phyloP scores from a whole-genome alignment of 1,139 yeast genomes.

The Candida sp. region DNA sequence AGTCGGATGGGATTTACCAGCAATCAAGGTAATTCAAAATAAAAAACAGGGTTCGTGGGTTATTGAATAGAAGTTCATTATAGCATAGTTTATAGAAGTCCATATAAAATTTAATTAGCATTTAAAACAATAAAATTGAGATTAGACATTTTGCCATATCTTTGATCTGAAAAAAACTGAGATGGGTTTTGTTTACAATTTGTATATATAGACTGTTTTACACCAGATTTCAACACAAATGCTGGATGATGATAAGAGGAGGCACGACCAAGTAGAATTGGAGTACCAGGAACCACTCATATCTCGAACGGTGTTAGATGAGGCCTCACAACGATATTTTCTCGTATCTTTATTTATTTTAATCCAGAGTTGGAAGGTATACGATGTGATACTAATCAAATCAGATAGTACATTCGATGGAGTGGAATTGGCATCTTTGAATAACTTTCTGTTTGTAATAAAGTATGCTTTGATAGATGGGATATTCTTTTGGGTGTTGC shows the following conservation, averaged over 20 bases:
- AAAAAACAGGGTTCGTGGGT: slow-evolving; percentile 64
- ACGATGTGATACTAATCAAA: slow-evolving; percentile 56
- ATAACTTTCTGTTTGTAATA: slow-evolving; percentile 56
- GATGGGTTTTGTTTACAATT: neutral
- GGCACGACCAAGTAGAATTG: slow-evolving; percentile 11
- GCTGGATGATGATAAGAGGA: neutral
- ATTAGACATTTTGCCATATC: too few species aligned
- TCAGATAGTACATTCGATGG: slow-evolving; percentile 18
- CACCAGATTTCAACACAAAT: neutral
- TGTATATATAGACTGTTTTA: neutral
- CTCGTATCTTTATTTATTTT: slow-evolving; percentile 63
- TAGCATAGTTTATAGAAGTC: neutral
- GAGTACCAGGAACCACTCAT: slow-evolving; percentile 27
- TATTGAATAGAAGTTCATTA: slow-evolving; percentile 17
- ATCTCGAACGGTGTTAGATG: slow-evolving; percentile 59
- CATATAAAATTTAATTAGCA: neutral
- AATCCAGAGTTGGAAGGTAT: slow-evolving; percentile 78
- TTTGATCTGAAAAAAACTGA: neutral
- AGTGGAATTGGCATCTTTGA: slow-evolving; percentile 22
- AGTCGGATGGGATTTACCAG: slow-evolving; percentile 92
- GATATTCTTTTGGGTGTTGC: slow-evolving; percentile 62
- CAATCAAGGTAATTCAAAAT: slow-evolving; percentile 69
- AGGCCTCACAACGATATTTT: slow-evolving; percentile 77
- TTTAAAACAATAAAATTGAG: too few species aligned
- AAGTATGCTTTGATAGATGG: slow-evolving; percentile 78